These are phyloP conservation scores for Penicillium coffeae DNA, from an alignment of 495 filamentous ascomycete genomes.

Conservation along the genomic window DNA sequence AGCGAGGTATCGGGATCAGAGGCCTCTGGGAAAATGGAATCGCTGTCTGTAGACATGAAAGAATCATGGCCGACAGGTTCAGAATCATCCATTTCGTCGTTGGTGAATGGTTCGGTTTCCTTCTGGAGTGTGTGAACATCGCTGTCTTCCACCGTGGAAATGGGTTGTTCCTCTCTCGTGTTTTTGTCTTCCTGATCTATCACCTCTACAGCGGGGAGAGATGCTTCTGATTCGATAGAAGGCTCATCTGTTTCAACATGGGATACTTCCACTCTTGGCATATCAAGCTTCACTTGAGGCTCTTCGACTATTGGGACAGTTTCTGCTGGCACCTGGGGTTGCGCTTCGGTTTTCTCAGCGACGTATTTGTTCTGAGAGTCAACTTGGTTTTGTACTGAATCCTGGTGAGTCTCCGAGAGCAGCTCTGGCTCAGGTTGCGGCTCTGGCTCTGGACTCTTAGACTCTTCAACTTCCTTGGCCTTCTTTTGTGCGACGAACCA, in stretches of 20 bases:
- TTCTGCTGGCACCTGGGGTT: neutral
- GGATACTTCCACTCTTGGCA: neutral
- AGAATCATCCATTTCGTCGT: neutral
- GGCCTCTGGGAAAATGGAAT: neutral
- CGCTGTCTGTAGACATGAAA: neutral
- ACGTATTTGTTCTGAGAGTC: neutral
- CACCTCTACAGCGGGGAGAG: neutral
- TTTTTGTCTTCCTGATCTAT: neutral
- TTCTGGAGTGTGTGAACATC: too few species aligned
- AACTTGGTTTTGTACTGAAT: neutral
- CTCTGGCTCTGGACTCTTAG: neutral
- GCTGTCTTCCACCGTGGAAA: neutral
- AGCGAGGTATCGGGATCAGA: slow-evolving; percentile 5
- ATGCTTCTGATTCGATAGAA: neutral
- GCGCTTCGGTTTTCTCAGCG: neutral
- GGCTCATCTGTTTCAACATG: neutral
- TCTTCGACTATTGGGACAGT: neutral
- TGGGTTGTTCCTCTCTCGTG: neutral
- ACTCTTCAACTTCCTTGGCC: slow-evolving; percentile 4
- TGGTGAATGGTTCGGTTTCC: too few species aligned
- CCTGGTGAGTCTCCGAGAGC: neutral
- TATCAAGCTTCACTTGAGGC: neutral
- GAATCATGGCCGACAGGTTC: slow-evolving; percentile 1
- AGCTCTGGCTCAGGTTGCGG: slow-evolving; percentile 2
- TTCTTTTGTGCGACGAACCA: slow-evolving; percentile 26